Evolutionary conservation across 345 rosid species (phyloP).

Genomic region (Rhizophora apiculata): DNA sequence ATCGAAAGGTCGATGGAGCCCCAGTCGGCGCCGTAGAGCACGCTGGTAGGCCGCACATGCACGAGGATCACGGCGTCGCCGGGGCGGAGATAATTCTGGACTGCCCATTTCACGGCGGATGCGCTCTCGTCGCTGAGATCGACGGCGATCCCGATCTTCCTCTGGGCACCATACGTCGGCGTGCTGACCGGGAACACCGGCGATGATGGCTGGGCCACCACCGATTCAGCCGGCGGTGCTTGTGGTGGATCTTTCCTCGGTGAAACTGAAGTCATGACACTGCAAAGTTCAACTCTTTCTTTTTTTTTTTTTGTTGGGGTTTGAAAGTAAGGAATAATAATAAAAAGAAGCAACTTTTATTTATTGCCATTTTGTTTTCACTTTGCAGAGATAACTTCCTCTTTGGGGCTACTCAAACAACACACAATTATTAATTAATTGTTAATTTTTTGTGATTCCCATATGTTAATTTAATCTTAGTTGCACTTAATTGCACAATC

Average conservation of each 20-base stretch:
- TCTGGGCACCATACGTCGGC: constrained; percentile 48
- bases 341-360: too few relatives aligned
- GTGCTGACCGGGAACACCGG: constrained; percentile 49
- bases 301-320: too few relatives aligned
- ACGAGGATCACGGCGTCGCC: constrained; percentile 75
- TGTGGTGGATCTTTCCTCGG: constrained; percentile 1
- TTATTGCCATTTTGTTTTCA: too few relatives aligned
- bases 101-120: constrained; percentile 76
- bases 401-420: too few relatives aligned
- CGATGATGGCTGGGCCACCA: constrained; percentile 63
- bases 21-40: constrained; percentile 92
- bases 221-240: constrained; percentile 20
- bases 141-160: constrained; percentile 81
- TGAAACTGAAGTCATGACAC: constrained; percentile 16
- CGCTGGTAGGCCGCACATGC: constrained; percentile 70
- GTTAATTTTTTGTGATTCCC: too few relatives aligned
- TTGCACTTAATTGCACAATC: too few relatives aligned
- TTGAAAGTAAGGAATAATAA: too few relatives aligned
- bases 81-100: constrained; percentile 80
- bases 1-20: constrained; percentile 53
- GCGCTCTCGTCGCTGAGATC: constrained; percentile 91
- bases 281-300: too few relatives aligned
- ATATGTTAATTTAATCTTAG: too few relatives aligned
- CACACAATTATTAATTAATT: too few relatives aligned
- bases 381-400: too few relatives aligned